Percentiles rank a stretch among this genome's conserved stretches.
phyloP scores from a whole-genome alignment of 495 filamentous ascomycete species.

The Amorphotheca resinae region DNA sequence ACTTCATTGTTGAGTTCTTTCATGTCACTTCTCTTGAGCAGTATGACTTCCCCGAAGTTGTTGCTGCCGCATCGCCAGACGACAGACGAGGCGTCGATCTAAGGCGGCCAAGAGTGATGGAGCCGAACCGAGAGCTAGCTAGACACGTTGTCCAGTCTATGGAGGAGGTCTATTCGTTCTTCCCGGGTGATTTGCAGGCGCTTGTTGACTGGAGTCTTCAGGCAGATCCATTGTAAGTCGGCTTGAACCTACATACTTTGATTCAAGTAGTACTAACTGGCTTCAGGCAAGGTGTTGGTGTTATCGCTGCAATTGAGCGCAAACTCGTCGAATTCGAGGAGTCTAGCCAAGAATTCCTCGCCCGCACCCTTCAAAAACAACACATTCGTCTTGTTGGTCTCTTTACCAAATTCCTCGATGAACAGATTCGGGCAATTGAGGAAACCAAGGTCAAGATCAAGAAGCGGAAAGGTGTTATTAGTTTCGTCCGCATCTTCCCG shows the following conservation, averaged over 20 bases:
- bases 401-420: slow-evolving; percentile 84
- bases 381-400: slow-evolving; percentile 61
- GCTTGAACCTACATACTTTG: not conserved
- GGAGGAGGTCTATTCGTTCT: slow-evolving; percentile 75
- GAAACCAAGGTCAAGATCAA: slow-evolving; percentile 99
- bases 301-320: slow-evolving; percentile 67
- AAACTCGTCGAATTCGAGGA: slow-evolving; percentile 67
- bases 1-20: slow-evolving; percentile 89
- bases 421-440: slow-evolving; percentile 89
- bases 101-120: slow-evolving; percentile 56
- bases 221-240: slow-evolving; percentile 54
- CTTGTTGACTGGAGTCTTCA: slow-evolving; percentile 74
- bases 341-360: slow-evolving; percentile 83
- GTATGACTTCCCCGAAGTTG: slow-evolving; percentile 69
- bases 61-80: slow-evolving; percentile 52
- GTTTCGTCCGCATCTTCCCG: slow-evolving; percentile 87
- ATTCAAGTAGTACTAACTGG: slow-evolving; percentile 24
- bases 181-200: slow-evolving; percentile 64
- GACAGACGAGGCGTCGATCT: slow-evolving; percentile 56
- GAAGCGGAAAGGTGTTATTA: slow-evolving; percentile 92
- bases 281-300: slow-evolving; percentile 64
- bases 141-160: slow-evolving; percentile 68
- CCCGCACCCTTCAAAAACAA: slow-evolving; percentile 63
- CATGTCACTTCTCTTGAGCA: slow-evolving; percentile 68
- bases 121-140: slow-evolving; percentile 73